Conservation (phyloP, 257 asterid genomes). For the Nicotiana paniculata region DNA sequence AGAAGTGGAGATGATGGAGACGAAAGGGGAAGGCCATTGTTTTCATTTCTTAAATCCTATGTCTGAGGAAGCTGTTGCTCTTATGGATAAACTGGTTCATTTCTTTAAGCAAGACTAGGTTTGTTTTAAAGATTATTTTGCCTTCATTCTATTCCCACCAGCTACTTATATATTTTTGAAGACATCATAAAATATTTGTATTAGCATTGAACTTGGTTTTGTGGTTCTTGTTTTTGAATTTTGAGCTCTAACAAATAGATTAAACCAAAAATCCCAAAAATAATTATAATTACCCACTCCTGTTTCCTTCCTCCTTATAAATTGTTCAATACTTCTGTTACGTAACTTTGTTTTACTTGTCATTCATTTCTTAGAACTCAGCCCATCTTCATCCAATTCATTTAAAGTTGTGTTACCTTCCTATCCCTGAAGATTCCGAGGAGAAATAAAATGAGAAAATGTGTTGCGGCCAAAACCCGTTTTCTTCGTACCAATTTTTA, state of each 20-base stretch:
- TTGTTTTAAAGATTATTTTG: background rate
- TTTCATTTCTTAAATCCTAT: conserved; percentile 34
- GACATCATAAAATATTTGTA: background rate
- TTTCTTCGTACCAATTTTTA: too few species aligned
- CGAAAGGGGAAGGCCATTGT: conserved; percentile 51
- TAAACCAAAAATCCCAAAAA: background rate
- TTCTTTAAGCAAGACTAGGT: background rate
- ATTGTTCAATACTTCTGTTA: too few species aligned
- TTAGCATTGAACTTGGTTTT: background rate
- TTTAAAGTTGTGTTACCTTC: too few species aligned
- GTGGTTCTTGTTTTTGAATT: background rate
- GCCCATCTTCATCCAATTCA: too few species aligned
- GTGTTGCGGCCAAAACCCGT: too few species aligned
- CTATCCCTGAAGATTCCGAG: too few species aligned
- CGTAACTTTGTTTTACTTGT: background rate
- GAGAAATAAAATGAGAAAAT: too few species aligned
- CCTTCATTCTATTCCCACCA: background rate
- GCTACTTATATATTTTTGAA: background rate
- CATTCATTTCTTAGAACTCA: too few species aligned
- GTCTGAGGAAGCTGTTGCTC: background rate
- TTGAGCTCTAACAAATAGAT: background rate
- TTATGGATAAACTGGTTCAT: background rate
- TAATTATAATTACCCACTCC: background rate
- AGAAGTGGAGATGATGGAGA: conserved; percentile 49
- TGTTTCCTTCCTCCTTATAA: too few species aligned